A percentile compares a stretch with the other conserved stretches of the same genome.
These are phyloP conservation scores for Trichophyton mentagrophytes DNA, from an alignment of 2,329 filamentous ascomycete species.

Conservation along the genomic window DNA sequence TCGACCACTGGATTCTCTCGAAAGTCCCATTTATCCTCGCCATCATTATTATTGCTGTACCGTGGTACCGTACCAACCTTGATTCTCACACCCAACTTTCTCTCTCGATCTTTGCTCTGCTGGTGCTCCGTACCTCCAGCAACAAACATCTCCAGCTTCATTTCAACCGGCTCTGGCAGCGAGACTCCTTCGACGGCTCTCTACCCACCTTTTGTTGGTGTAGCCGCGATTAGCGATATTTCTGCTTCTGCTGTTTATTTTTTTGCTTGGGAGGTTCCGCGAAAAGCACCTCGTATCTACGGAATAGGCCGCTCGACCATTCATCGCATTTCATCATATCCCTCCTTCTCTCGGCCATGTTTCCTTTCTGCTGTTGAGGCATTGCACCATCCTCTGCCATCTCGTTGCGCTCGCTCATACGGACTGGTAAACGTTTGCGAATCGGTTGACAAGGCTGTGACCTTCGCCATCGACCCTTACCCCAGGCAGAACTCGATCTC, in stretches of 20 bases:
- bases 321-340: neutral
- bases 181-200: neutral
- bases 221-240: conserved; percentile 3
- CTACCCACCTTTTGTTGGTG: neutral
- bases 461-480: neutral
- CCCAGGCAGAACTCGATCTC: neutral
- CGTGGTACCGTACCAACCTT: neutral
- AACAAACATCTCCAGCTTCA: neutral
- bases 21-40: neutral
- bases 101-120: too few species aligned
- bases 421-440: neutral
- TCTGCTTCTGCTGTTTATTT: neutral
- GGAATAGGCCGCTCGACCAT: neutral
- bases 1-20: neutral
- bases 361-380: neutral
- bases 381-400: neutral
- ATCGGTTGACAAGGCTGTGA: neutral
- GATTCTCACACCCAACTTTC: neutral
- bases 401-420: neutral
- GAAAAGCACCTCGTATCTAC: neutral
- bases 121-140: neutral
- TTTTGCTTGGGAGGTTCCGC: neutral
- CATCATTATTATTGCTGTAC: neutral
- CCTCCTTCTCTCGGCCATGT: neutral
- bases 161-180: neutral